A percentile compares a stretch with the other conserved stretches of the same genome.
Conservation (phyloP, 2,329 filamentous ascomycete species). For the Exophiala spinifera region DNA sequence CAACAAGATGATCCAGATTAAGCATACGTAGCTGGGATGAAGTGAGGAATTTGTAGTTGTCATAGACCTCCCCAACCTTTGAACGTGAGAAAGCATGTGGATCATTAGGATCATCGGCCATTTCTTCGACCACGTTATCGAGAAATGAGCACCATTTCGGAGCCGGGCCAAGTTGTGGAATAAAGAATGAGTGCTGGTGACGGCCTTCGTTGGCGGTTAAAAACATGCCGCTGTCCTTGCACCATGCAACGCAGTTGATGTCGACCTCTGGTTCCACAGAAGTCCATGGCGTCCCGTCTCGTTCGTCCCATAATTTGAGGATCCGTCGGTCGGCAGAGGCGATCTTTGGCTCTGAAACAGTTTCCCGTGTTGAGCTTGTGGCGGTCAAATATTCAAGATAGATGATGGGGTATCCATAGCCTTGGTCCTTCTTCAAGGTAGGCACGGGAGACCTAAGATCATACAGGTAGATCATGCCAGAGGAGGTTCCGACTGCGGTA, state of each 20-base stretch:
- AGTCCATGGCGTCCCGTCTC: slow-evolving; percentile 84
- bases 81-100: slow-evolving; percentile 52
- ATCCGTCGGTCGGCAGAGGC: slow-evolving; percentile 91
- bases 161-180: slow-evolving; percentile 87
- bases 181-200: slow-evolving; percentile 92
- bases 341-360: slow-evolving; percentile 67
- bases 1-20: slow-evolving; percentile 83
- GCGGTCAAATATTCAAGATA: slow-evolving; percentile 67
- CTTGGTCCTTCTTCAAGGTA: slow-evolving; percentile 87
- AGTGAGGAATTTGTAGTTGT: slow-evolving; percentile 99
- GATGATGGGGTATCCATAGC: slow-evolving; percentile 88
- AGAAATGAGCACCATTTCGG: slow-evolving; percentile 96
- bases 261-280: slow-evolving; percentile 93
- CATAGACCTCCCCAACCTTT: slow-evolving; percentile 74
- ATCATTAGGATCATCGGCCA: slow-evolving; percentile 77
- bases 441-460: slow-evolving; percentile 86
- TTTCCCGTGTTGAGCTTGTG: slow-evolving; percentile 70
- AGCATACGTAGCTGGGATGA: slow-evolving; percentile 79
- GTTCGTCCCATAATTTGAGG: slow-evolving; percentile 93
- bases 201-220: slow-evolving; percentile 95
- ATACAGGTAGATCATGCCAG: slow-evolving; percentile 83
- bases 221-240: slow-evolving; percentile 88
- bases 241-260: slow-evolving; percentile 91
- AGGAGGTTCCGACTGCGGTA: slow-evolving; percentile 81
- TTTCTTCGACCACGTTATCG: slow-evolving; percentile 96